phyloP scores from a whole-genome alignment of 1,284 basidiomycete species.

The Tremellales sp. region DNA sequence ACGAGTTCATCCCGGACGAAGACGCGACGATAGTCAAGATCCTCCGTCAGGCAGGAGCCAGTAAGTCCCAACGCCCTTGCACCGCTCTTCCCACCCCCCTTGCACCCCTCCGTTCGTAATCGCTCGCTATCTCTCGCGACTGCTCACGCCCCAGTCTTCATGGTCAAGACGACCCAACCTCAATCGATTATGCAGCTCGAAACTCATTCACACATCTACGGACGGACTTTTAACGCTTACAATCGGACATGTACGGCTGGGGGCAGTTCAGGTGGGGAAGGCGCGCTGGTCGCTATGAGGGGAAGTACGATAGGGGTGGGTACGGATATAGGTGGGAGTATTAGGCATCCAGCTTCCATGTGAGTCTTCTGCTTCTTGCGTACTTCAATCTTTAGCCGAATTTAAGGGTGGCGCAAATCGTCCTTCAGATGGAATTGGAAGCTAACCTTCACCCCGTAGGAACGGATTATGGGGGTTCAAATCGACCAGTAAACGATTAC shows the following conservation, averaged over 20 bases:
- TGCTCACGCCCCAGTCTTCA: not conserved
- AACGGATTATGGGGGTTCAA: constrained; percentile 43
- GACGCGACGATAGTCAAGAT: not conserved
- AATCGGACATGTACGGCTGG: constrained; percentile 57
- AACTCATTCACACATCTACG: constrained; percentile 53
- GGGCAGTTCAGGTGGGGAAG: constrained; percentile 62
- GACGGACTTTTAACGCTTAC: constrained; percentile 62
- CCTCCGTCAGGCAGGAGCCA: not conserved
- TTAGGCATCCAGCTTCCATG: constrained; percentile 42
- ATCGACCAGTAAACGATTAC: constrained; percentile 37
- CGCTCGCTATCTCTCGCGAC: too few relatives aligned
- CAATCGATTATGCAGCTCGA: constrained; percentile 10
- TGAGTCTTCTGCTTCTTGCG: too few relatives aligned
- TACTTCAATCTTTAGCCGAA: too few relatives aligned
- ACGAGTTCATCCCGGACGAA: not conserved
- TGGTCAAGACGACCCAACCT: not conserved
- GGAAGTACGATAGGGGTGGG: constrained; percentile 24
- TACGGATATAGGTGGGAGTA: not conserved
- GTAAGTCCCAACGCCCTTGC: not conserved
- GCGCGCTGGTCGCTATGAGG: constrained; percentile 56
- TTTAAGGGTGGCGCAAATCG: too few relatives aligned
- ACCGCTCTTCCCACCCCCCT: too few relatives aligned
- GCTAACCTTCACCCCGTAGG: too few relatives aligned
- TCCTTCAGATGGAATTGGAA: too few relatives aligned
- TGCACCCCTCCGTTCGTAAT: too few relatives aligned